phyloP scores from a whole-genome alignment of 768 basidiomycete species.

The Cubamyces lactineus region DNA sequence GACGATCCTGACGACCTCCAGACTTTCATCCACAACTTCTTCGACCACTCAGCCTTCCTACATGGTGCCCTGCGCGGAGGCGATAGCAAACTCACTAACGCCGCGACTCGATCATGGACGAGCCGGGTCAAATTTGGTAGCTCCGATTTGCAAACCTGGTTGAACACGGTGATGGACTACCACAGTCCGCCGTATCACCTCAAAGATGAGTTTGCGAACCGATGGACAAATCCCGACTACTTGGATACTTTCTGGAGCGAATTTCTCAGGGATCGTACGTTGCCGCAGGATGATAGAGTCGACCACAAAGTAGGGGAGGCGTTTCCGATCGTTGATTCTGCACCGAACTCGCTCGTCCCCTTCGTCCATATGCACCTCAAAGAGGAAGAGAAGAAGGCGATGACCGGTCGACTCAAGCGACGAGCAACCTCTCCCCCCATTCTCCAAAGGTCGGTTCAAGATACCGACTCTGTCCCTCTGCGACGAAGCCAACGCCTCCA shows the following conservation, averaged over 20 bases:
- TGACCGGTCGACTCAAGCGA: no score
- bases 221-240: conserved; percentile 1
- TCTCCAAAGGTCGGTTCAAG: no score
- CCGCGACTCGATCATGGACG: background rate
- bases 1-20: background rate
- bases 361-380: background rate
- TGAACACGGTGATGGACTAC: conserved; percentile 7
- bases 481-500: no score
- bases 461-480: no score
- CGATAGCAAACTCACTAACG: background rate
- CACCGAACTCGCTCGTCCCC: background rate
- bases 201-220: background rate
- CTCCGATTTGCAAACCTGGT: background rate
- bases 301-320: background rate
- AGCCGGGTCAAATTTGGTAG: background rate
- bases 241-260: conserved; percentile 6
- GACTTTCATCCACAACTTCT: background rate
- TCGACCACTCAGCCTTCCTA: background rate
- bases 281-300: conserved; percentile 7
- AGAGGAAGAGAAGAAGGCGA: no score
- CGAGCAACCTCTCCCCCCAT: no score
- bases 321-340: background rate
- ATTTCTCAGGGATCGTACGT: conserved; percentile 1
- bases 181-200: background rate
- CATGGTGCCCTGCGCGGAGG: background rate